Percentiles rank a stretch among this genome's conserved stretches.
Conservation (phyloP, 176 grass and related monocot genomes). For the Phyllostachys edulis region DNA sequence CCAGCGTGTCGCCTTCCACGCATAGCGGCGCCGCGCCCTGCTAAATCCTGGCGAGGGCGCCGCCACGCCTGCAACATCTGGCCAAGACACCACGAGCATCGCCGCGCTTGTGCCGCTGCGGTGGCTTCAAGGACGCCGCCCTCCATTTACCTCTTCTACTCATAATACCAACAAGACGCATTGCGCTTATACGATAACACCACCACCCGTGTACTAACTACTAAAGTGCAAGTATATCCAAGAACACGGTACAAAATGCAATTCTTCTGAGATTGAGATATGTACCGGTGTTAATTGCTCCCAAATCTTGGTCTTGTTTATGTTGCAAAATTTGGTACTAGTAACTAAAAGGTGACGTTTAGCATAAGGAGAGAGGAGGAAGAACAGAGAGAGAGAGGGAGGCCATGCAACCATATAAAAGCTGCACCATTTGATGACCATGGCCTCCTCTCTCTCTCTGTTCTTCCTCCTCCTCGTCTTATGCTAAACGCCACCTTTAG, state of each 20-base stretch:
- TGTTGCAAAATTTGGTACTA: slow-evolving; percentile 40
- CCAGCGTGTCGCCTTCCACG: too few species aligned
- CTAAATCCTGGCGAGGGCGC: slow-evolving; percentile 18
- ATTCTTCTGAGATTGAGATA: slow-evolving; percentile 3
- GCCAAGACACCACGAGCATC: slow-evolving; percentile 22
- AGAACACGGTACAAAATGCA: slow-evolving; percentile 36
- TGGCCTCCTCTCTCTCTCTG: too few species aligned
- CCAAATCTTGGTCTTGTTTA: slow-evolving; percentile 63
- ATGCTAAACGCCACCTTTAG: too few species aligned
- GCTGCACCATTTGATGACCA: too few species aligned
- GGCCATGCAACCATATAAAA: slow-evolving; percentile 20
- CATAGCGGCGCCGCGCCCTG: slow-evolving; percentile 63
- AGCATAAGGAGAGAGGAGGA: slow-evolving; percentile 22
- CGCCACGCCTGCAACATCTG: slow-evolving; percentile 10
- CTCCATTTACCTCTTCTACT: slow-evolving; percentile 45
- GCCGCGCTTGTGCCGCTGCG: too few species aligned
- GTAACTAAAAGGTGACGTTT: slow-evolving; percentile 29
- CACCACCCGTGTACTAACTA: not conserved
- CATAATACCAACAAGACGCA: slow-evolving; percentile 17
- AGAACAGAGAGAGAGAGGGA: slow-evolving; percentile 3
- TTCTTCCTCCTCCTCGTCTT: too few species aligned
- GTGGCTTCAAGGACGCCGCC: not conserved
- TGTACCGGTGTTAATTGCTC: slow-evolving; percentile 25
- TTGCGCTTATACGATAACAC: not conserved
- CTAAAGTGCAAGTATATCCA: slow-evolving; percentile 27